Evolutionary conservation across 2,329 filamentous ascomycete species (phyloP), one percentile per base, ranked within the genome.

Genomic region (Fusarium setosum): DNA sequence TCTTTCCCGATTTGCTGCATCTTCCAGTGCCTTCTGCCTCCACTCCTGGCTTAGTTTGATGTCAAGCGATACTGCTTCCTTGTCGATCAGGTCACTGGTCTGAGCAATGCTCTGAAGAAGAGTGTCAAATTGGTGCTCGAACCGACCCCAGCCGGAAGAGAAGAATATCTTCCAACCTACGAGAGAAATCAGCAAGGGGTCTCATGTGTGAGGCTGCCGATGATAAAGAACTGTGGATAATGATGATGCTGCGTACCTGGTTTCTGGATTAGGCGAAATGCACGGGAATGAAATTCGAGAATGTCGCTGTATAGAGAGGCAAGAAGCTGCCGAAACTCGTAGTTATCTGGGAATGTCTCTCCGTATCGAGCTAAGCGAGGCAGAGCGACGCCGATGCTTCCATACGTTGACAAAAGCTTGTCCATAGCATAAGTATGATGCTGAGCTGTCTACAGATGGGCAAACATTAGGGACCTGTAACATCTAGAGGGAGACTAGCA

Each of bases 161-260:
- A 56, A 56, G 53, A 56, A 56, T 12, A 42, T 56, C 7, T 41
- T 41, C 53, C 53, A 56, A 15, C 34, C 53, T 56, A 13, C 11
- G 2, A 4, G 29, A 10, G n/a, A 11, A 21, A 24, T 47, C 40
- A 48, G 42, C 18, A 2, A 21, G 15, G 5, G 17, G n/a, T 2
- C 4, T 11, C 13, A 35, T 26, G 10, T n/a, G n/a, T n/a, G 21
- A 26, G 18, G 40, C 8, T 15, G 9, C 8, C 7, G n/a, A n/a
- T n/a, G n/a, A n/a, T n/a, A n/a, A 10, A 26, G 24, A 6, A 6
- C 10, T 26, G 6, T 26, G 24, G 6, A 26, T 26, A 6, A 6
- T 10, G 6, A 26, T 26, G 6, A 10, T 23, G 29, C 4, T 24
- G 20, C 23, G 13, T 20, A 49, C 53, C 34, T 26, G 53, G 42